Percentiles rank a stretch among this genome's conserved stretches.
Evolutionary conservation across 495 filamentous ascomycete species (phyloP).

Genomic region (Halenospora varia): DNA sequence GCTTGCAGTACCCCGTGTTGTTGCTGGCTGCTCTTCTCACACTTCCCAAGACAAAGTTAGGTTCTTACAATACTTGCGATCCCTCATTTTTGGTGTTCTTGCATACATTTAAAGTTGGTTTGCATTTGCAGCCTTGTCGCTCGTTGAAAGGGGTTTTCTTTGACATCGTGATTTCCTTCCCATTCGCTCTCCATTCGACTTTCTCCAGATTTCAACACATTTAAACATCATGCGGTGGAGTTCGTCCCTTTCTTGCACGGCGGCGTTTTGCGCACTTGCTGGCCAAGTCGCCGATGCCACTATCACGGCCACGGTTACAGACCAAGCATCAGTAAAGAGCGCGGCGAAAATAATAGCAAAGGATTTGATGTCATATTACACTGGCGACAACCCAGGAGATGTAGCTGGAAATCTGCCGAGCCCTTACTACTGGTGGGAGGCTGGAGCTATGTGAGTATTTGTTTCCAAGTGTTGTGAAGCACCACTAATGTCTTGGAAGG

Average conservation of each 20-base stretch:
- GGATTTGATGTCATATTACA: slow-evolving; percentile 48
- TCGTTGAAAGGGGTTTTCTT: neutral
- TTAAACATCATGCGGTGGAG: neutral
- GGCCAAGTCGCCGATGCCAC: slow-evolving; percentile 46
- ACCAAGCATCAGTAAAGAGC: slow-evolving; percentile 23
- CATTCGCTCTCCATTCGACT: neutral
- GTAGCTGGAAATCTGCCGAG: slow-evolving; percentile 66
- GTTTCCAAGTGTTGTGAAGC: slow-evolving; percentile 34
- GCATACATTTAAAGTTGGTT: neutral
- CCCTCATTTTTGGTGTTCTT: neutral
- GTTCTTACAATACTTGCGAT: neutral
- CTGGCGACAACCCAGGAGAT: slow-evolving; percentile 67
- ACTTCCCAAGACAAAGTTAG: neutral
- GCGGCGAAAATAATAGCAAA: slow-evolving; percentile 14
- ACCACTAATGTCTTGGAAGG: slow-evolving; percentile 29
- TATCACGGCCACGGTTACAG: slow-evolving; percentile 31
- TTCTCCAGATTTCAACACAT: neutral
- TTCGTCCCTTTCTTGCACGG: neutral
- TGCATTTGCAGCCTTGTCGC: neutral
- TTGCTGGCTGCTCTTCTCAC: neutral
- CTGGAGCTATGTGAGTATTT: slow-evolving; percentile 62
- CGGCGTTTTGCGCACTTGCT: slow-evolving; percentile 48
- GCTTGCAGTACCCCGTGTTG: neutral
- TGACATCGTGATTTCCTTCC: neutral
- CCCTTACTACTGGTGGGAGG: slow-evolving; percentile 83